Percentiles rank a stretch among this genome's conserved stretches.
phyloP scores from a whole-genome alignment of 2,329 filamentous ascomycete genomes.

The Hawksworthiomyces lignivorus region DNA sequence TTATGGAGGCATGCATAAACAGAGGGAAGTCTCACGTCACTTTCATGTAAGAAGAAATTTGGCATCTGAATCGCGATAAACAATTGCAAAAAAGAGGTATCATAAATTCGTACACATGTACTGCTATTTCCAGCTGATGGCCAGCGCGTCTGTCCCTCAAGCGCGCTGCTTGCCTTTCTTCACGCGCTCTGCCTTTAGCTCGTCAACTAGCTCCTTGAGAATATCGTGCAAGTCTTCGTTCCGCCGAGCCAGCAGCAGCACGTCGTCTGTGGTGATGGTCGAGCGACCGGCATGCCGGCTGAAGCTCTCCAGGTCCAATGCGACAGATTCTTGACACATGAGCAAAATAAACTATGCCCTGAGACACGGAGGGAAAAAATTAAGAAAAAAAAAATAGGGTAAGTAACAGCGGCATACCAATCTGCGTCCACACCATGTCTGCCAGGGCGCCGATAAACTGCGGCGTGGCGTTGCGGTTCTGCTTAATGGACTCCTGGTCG shows the following conservation, averaged over 20 bases:
- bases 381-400: too few relatives aligned
- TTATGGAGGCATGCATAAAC: too few relatives aligned
- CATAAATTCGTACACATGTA: too few relatives aligned
- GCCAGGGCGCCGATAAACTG: constrained; percentile 84
- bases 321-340: constrained; percentile 41
- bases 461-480: constrained; percentile 78
- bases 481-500: constrained; percentile 68
- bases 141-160: too few relatives aligned
- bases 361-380: too few relatives aligned
- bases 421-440: constrained; percentile 80
- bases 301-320: constrained; percentile 48
- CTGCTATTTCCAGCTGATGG: too few relatives aligned
- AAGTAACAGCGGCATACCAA: constrained; percentile 56
- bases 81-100: too few relatives aligned
- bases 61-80: too few relatives aligned
- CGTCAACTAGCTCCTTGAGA: constrained; percentile 61
- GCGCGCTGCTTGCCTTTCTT: constrained; percentile 24
- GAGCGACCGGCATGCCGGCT: constrained; percentile 71
- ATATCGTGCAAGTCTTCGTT: constrained; percentile 79
- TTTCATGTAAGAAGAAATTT: too few relatives aligned
- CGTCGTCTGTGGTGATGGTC: constrained; percentile 77
- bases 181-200: constrained; percentile 38
- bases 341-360: too few relatives aligned
- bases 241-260: constrained; percentile 75
- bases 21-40: too few relatives aligned